Conservation (phyloP, 371 early-diverging fungal genomes). For the Blastocladiella emersonii region DNA sequence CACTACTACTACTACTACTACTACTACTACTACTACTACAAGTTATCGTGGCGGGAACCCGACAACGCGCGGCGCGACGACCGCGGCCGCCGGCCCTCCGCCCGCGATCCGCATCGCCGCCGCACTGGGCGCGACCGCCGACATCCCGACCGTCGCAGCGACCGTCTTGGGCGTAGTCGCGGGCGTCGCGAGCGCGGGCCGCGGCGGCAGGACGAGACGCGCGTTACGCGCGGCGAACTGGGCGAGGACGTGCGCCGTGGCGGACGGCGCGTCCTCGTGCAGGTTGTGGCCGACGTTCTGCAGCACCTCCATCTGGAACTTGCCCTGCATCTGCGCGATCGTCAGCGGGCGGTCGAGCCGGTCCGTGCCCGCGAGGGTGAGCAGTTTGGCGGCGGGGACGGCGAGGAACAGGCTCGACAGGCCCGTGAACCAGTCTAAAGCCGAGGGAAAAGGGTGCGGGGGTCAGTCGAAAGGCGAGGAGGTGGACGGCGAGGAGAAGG, state of each 20-base stretch:
- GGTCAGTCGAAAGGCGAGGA: neutral
- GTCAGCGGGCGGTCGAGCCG: conserved; percentile 78
- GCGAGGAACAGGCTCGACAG: conserved; percentile 65
- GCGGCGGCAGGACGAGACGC: conserved; percentile 48
- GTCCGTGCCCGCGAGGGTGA: conserved; percentile 81
- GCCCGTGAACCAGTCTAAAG: conserved; percentile 64
- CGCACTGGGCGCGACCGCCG: no score
- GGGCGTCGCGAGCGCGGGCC: no score
- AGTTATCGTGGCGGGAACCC: no score
- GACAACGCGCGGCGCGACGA: no score
- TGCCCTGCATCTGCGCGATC: conserved; percentile 94
- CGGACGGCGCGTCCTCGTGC: conserved; percentile 76
- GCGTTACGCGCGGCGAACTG: conserved; percentile 74
- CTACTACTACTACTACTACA: no score
- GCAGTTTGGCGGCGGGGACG: conserved; percentile 52
- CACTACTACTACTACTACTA: no score
- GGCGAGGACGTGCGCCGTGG: conserved; percentile 46
- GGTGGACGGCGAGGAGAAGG: neutral
- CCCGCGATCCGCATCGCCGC: no score
- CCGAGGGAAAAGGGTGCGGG: neutral
- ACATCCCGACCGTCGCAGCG: no score
- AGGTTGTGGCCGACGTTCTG: conserved; percentile 69
- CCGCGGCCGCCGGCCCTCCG: no score
- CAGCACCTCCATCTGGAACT: conserved; percentile 70
- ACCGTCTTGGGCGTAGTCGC: no score